A percentile compares a stretch with the other conserved stretches of the same genome.
These are phyloP conservation scores for Ganoderma lucidum DNA, from an alignment of 1,284 basidiomycete species.

Conservation along the genomic window DNA sequence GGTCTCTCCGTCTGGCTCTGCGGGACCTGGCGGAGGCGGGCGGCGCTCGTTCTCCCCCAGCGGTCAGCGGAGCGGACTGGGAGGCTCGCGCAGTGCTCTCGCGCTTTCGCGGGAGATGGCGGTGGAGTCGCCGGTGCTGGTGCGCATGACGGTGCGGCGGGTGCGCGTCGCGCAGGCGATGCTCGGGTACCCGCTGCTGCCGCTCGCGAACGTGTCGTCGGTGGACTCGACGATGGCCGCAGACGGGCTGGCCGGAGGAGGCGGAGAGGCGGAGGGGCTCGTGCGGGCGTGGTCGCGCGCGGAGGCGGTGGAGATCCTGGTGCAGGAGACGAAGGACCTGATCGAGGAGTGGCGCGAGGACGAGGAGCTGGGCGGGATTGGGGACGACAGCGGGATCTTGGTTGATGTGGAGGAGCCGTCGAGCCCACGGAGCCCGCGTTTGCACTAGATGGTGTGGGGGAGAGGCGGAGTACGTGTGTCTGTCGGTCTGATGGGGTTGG, in stretches of 20 bases:
- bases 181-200: conserved; percentile 65
- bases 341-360: conserved; percentile 63
- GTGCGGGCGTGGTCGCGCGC: conserved; percentile 60
- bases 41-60: conserved; percentile 35
- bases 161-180: conserved; percentile 67
- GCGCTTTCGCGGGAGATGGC: conserved; percentile 43
- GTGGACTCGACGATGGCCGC: conserved; percentile 21
- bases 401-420: conserved; percentile 33
- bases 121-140: conserved; percentile 57
- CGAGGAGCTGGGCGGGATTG: conserved; percentile 31
- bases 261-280: conserved; percentile 43
- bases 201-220: conserved; percentile 42
- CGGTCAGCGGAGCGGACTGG: conserved; percentile 25
- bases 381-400: conserved; percentile 40
- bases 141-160: conserved; percentile 61
- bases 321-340: conserved; percentile 61
- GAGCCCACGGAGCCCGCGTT: conserved; percentile 16
- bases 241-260: neutral
- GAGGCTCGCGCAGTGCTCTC: conserved; percentile 29
- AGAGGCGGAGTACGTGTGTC: no score
- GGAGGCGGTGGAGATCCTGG: conserved; percentile 58
- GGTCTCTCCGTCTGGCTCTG: conserved; percentile 44
- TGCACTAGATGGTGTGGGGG: neutral
- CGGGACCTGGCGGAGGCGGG: conserved; percentile 21
- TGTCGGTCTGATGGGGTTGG: neutral